Evolutionary conservation across 345 rosid species (phyloP).

Genomic region (Citrus cavaleriei): DNA sequence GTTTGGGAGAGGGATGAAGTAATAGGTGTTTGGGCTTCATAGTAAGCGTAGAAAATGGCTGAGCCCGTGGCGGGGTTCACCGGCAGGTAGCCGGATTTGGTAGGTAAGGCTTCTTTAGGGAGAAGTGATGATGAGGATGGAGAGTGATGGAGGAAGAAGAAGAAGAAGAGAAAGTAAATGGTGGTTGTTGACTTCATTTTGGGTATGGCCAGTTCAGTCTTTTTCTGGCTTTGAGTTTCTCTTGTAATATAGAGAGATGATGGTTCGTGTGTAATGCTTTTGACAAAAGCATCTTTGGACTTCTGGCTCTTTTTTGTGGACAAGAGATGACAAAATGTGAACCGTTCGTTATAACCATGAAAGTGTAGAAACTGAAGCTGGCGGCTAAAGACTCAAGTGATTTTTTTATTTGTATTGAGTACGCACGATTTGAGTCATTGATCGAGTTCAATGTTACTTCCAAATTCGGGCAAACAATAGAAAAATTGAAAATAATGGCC

Average conservation of each 20-base stretch:
- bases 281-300: no score
- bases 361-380: no score
- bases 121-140: constrained; percentile 25
- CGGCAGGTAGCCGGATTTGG: constrained; percentile 79
- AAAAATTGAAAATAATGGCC: no score
- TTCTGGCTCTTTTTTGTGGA: no score
- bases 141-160: constrained; percentile 17
- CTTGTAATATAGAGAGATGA: background rate
- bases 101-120: constrained; percentile 66
- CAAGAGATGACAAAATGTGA: no score
- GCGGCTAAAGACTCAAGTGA: no score
- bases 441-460: no score
- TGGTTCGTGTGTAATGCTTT: background rate
- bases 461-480: no score
- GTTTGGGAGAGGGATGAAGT: constrained; percentile 39
- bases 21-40: constrained; percentile 63
- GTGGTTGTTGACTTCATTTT: constrained; percentile 14
- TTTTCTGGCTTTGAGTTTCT: background rate
- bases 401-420: no score
- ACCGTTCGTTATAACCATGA: no score
- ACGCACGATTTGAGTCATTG: no score
- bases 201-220: no score
- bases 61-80: constrained; percentile 46
- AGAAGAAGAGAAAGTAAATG: constrained; percentile 6
- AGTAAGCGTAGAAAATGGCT: constrained; percentile 71